These are phyloP conservation scores for Solanum virginianum DNA, from an alignment of 257 asterid species.

Conservation along the genomic window DNA sequence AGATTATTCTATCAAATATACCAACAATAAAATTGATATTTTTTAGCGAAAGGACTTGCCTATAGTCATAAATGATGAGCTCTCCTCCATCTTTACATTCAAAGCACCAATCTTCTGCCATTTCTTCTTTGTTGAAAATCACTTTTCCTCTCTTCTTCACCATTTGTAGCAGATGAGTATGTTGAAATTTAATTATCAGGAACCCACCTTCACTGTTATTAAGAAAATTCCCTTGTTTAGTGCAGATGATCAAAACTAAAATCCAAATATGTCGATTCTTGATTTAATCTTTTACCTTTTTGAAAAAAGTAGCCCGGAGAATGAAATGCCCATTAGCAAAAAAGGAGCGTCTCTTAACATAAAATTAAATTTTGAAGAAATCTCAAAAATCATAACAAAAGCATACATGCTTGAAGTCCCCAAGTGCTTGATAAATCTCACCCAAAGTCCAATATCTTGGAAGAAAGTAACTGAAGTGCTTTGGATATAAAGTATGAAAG, in stretches of 20 bases:
- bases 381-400: no score
- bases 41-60: slow-evolving; percentile 10
- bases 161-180: background rate
- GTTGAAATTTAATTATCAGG: background rate
- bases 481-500: no score
- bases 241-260: background rate
- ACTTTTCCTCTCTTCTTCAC: slow-evolving; percentile 23
- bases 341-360: background rate
- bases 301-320: background rate
- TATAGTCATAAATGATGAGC: slow-evolving; percentile 49
- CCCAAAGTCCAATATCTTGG: no score
- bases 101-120: slow-evolving; percentile 68
- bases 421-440: no score
- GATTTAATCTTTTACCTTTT: background rate
- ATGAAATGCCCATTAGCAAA: background rate
- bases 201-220: background rate
- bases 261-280: background rate
- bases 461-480: no score
- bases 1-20: background rate
- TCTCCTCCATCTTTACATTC: slow-evolving; percentile 79
- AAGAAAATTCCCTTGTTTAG: background rate
- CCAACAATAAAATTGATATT: background rate
- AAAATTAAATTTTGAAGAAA: no score
- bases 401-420: no score
- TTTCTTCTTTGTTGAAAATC: slow-evolving; percentile 22